Base-by-base conservation (phyloP, 305 asterid genomes). In the Fraxinus paxiana region DNA sequence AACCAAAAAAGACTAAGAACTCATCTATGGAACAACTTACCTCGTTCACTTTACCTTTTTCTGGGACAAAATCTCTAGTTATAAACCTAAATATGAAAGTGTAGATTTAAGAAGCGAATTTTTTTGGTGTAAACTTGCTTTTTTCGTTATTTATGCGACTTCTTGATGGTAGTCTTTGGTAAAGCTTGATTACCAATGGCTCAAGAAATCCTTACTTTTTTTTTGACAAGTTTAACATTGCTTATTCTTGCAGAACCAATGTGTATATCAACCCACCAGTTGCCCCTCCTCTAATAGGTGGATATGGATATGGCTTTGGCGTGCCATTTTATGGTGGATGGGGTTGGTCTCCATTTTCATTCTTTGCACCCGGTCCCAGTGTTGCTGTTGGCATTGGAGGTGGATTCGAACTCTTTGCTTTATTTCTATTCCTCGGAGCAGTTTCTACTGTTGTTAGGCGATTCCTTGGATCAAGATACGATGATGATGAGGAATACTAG, bases 301-400 rank as follows among this genome's bases (percentile, higher is more conserved):
- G 99, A 54, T 94, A 91, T 34, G 96, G 96, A 4, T 91, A 83
- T 51, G 92, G 94, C 1, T 85, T 26, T 22, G 71, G 71, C 5
- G 33, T 20, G 71, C 33, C 70, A 61, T 61, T 61, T 22, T 10
- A 24, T 26, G 97, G 98, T 4, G 97, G 97, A 63, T 93, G 95
- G 92, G 97, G 98, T 9, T 96, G 99, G 97, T 89, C 99, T 1
- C 99, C 99, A 13, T 94, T 91, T 92, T 91, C 98, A 0, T 96
- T 92, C 83, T 94, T 89, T 38, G 96, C 97, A 2, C 72, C 35
- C 1, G 72, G 35, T 63, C 72, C 70, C 0, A 41, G 92, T 9
- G 90, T 94, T 71, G 95, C 97, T 1, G 82, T 95, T 17, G 97
- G 97, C 0, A 76, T 91, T 5, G 97, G 97, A 12, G 98, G 98